Percentiles rank a stretch among this genome's conserved stretches.
These are phyloP conservation scores for Rhizopus microsporus DNA, from an alignment of 371 early-diverging fungal genomes.

Conservation along the genomic window DNA sequence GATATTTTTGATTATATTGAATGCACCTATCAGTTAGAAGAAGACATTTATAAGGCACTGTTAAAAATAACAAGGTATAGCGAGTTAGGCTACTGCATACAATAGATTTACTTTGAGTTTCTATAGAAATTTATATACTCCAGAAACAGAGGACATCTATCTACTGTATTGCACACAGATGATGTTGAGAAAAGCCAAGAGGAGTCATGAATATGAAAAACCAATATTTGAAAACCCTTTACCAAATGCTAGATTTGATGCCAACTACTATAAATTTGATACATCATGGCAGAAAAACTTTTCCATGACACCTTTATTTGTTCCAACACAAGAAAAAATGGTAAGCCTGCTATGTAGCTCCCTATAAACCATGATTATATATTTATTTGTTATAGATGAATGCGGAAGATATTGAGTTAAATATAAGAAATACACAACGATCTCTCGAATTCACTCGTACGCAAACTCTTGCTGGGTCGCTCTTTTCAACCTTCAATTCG, in stretches of 20 bases:
- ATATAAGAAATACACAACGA: conserved; percentile 60
- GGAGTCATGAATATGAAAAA: conserved; percentile 58
- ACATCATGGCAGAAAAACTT: conserved; percentile 60
- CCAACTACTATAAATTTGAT: conserved; percentile 53
- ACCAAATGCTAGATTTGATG: conserved; percentile 63
- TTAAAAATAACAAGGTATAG: conserved; percentile 44
- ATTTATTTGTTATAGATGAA: conserved; percentile 11
- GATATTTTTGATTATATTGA: conserved; percentile 55
- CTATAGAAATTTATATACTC: conserved; percentile 59
- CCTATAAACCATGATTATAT: background rate
- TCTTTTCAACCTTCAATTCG: conserved; percentile 23
- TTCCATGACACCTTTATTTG: conserved; percentile 75
- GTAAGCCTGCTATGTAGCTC: conserved; percentile 3
- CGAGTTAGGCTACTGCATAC: background rate
- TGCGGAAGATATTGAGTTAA: conserved; percentile 24
- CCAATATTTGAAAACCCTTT: conserved; percentile 64
- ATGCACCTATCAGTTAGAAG: conserved; percentile 29
- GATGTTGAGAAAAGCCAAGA: conserved; percentile 59
- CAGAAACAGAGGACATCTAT: conserved; percentile 66
- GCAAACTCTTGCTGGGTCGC: conserved; percentile 19
- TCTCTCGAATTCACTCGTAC: conserved; percentile 54
- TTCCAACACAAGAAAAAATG: conserved; percentile 45
- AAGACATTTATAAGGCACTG: conserved; percentile 45
- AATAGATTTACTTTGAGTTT: conserved; percentile 2
- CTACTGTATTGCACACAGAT: conserved; percentile 62